Evolutionary conservation across 345 rosid species (phyloP).

Genomic region (Rhodamnia rubescens): DNA sequence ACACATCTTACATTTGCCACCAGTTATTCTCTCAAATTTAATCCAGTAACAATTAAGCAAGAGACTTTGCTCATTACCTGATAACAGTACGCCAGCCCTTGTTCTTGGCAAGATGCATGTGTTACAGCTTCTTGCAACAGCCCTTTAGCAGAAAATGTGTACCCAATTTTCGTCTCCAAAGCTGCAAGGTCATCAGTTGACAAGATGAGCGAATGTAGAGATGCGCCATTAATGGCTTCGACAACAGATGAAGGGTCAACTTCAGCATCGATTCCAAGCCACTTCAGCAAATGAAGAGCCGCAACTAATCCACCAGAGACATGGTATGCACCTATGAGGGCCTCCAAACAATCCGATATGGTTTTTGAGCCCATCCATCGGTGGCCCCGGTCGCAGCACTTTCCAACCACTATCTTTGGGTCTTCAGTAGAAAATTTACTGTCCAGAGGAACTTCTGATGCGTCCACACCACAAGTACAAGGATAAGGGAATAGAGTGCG

Average conservation of each 20-base stretch:
- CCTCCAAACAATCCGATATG: conserved; percentile 81
- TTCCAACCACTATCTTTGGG: conserved; percentile 37
- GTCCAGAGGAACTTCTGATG: conserved; percentile 66
- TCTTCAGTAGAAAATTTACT: conserved; percentile 40
- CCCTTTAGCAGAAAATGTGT: conserved; percentile 48
- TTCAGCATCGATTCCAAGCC: conserved; percentile 61
- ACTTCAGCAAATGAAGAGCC: conserved; percentile 60
- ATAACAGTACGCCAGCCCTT: conserved; percentile 37
- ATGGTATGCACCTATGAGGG: conserved; percentile 72
- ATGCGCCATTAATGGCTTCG: conserved; percentile 39
- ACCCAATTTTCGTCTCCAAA: conserved; percentile 56
- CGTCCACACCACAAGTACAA: conserved; percentile 56
- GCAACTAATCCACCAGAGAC: conserved; percentile 55
- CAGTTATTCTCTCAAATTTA: neutral
- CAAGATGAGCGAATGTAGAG: conserved; percentile 31
- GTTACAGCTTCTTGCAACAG: conserved; percentile 80
- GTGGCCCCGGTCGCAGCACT: conserved; percentile 70
- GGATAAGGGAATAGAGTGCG: conserved; percentile 30
- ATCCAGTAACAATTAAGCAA: neutral
- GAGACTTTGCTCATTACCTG: conserved; percentile 31
- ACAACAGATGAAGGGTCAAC: conserved; percentile 26
- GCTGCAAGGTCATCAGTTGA: conserved; percentile 27
- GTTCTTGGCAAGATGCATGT: conserved; percentile 45
- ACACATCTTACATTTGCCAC: neutral
- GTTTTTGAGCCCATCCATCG: conserved; percentile 83